Evolutionary conservation across 306 rosid genomes (phyloP).

Genomic region (Begonia loranthoides): DNA sequence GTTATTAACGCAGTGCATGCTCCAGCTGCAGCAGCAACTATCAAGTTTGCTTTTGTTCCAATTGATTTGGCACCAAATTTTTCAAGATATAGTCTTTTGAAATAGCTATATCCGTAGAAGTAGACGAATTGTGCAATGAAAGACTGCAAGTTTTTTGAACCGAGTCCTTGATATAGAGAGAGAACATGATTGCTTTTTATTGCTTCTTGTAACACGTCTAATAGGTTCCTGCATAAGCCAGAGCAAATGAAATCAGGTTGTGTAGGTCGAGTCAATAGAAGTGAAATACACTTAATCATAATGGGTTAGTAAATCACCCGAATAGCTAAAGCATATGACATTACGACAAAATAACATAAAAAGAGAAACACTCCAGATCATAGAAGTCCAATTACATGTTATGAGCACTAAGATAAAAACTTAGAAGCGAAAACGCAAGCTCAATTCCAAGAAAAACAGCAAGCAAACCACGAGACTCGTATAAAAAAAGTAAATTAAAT

Average conservation of each 20-base stretch:
- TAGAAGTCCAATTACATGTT: no score
- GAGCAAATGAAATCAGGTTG: constrained; percentile 10
- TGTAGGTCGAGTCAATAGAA: no score
- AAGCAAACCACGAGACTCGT: no score
- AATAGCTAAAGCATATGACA: no score
- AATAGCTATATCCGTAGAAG: constrained; percentile 95
- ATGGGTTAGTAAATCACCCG: no score
- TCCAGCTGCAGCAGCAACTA: constrained; percentile 96
- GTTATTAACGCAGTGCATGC: constrained; percentile 86
- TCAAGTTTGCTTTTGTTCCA: constrained; percentile 69
- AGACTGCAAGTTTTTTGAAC: constrained; percentile 86
- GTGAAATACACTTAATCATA: no score
- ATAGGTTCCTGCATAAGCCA: constrained; percentile 54
- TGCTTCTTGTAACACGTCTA: constrained; percentile 90
- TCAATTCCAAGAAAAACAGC: no score
- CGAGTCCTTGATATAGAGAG: constrained; percentile 93
- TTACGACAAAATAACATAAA: no score
- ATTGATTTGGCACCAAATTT: constrained; percentile 66
- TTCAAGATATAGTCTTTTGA: constrained; percentile 67
- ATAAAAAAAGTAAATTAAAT: no score
- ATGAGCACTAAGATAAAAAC: no score
- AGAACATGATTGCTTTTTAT: constrained; percentile 54
- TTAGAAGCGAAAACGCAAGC: no score
- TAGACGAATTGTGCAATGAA: constrained; percentile 86
- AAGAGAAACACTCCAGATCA: no score